Conservation (phyloP, 2,329 filamentous ascomycete genomes). For the Fusarium sp. region DNA sequence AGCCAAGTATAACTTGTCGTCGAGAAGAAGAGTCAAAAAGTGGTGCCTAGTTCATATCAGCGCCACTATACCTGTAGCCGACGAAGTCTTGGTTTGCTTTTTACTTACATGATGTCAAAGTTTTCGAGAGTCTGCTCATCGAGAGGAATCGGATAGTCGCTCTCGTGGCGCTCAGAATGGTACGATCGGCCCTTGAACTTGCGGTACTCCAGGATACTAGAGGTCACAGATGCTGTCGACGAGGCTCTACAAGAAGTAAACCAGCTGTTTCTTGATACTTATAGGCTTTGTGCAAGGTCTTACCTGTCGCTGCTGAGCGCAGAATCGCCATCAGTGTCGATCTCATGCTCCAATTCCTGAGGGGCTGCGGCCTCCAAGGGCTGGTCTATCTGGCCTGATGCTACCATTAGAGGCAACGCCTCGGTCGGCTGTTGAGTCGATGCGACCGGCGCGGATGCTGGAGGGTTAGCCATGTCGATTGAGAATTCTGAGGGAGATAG, state of each 20-base stretch:
- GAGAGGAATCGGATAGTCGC: conserved; percentile 13
- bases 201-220: conserved; percentile 26
- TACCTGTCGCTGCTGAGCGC: not conserved
- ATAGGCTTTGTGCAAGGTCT: not conserved
- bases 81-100: no score
- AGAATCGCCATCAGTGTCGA: not conserved
- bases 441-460: not conserved
- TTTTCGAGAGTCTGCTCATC: conserved; percentile 20
- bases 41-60: conserved; percentile 14
- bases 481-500: no score
- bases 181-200: conserved; percentile 28
- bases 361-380: not conserved
- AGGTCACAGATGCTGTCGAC: conserved; percentile 18
- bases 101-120: conserved; percentile 22
- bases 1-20: conserved; percentile 19
- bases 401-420: not conserved
- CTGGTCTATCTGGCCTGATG: not conserved
- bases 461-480: not conserved
- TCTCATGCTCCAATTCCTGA: not conserved
- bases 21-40: conserved; percentile 21
- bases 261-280: not conserved
- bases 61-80: fast-evolving
- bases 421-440: not conserved
- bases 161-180: conserved; percentile 5
- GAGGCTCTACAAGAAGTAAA: not conserved